Conservation (phyloP, 2,329 filamentous ascomycete genomes). For the Arthrobotrys entomopaga region DNA sequence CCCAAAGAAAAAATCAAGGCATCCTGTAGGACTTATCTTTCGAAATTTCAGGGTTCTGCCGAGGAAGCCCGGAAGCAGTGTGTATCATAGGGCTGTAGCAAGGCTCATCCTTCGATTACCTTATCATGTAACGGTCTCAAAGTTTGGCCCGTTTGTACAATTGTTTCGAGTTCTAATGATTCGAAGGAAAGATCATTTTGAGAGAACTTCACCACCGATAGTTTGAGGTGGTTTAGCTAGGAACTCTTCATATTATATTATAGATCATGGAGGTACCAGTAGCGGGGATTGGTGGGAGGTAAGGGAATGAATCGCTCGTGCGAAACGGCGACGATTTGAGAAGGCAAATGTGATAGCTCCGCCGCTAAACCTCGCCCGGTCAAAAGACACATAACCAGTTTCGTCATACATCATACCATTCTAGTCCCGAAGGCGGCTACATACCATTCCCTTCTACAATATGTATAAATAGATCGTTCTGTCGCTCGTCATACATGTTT, state of each 20-base stretch:
- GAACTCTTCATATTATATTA: not conserved
- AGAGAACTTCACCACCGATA: slow-evolving; percentile 12
- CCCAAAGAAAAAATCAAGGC: slow-evolving; percentile 5
- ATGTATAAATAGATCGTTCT: no score
- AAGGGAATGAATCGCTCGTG: not conserved
- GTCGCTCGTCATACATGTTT: not conserved
- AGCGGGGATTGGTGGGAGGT: no score
- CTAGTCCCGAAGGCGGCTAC: no score
- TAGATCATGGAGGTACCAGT: not conserved
- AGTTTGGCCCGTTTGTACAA: no score
- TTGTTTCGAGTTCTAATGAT: not conserved
- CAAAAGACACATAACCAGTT: not conserved
- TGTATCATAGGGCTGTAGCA: slow-evolving; percentile 10
- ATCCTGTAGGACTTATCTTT: slow-evolving; percentile 3
- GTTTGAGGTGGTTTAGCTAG: not conserved
- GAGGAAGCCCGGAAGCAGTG: not conserved
- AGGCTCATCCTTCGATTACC: no score
- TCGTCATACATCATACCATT: not conserved
- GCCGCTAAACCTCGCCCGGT: not conserved
- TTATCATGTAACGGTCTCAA: no score
- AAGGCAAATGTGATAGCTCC: slow-evolving; percentile 8
- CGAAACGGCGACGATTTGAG: slow-evolving; percentile 9
- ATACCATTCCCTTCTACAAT: no score
- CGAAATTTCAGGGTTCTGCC: not conserved
- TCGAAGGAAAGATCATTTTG: slow-evolving; percentile 1